Evolutionary conservation across 2,329 filamentous ascomycete species (phyloP), one percentile per base, ranked within the genome.

Genomic region (Calonectria leucothoes): DNA sequence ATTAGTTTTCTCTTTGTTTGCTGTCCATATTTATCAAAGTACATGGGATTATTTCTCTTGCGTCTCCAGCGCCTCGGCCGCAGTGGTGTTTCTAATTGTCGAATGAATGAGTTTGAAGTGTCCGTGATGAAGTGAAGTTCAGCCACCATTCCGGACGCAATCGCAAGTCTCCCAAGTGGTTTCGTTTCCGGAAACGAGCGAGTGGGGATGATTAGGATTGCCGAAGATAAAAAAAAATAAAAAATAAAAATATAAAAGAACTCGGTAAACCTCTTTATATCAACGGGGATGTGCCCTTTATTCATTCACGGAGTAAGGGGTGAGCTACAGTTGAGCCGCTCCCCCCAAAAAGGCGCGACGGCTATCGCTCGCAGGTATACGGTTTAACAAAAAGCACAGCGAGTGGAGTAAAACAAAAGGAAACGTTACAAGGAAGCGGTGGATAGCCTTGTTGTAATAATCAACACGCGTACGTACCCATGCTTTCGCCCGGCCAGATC

Each of bases 11-110:
- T 33, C n/a, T 33, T n/a, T 33, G 31, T 7, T 42, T 61, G 55
- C 55, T 61, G 55, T 61, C 55, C 31, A 61, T 61, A 61, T 35
- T 61, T 39, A 25, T 27, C 55, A 61, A 61, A 39, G 55, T 61
- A 61, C 33, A 61, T 61, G 55, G 33, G 55, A 39, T 61, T 61
- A 59, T 14, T 61, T 61, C n/a, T 20, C 37, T 39, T 39, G 23
- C 33, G 3, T 39, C 6, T 25, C n/a, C 4, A 39, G n/a, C 20
- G 33, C 35, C 33, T 37, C 8, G 12, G 11, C 11, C 14, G 33
- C 12, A 27, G 33, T 57, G 52, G n/a, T 12, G 49, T 39, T 39
- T 37, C 11, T 29, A 14, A 14, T 15, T n/a, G 27, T 23, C 31
- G n/a, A 45, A 12, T 12, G 10, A 12, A n/a, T n/a, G n/a, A n/a